Evolutionary conservation across 176 grass and related monocot species (phyloP), one percentile per base, ranked within the genome.

Genomic region (Eleusine indica): DNA sequence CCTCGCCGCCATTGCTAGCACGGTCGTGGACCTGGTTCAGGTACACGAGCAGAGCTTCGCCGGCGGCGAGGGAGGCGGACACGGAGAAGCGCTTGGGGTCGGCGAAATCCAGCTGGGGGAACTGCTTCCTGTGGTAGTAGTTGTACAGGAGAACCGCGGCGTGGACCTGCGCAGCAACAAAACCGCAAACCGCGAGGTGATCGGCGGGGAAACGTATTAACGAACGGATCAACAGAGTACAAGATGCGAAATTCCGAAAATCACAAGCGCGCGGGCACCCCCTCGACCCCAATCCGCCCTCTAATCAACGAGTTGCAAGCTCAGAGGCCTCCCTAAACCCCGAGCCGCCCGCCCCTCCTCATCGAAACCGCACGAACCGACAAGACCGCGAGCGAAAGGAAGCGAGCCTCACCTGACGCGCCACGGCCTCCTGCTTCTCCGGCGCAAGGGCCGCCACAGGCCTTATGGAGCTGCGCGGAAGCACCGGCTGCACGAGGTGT

Each of bases 61-160:
- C 70, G 74, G 42, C 63, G 54, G 22, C 35, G 82, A 90, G 60
- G 60, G 15, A 82, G 12, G 91, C 79, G 16, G 29, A 58, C 68
- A 29, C 53, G 77, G 71, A 86, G n/a, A 92, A 90, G 29, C 74
- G 74, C 32, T 80, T 74, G 37, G 75, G 41, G 63, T 61, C 60
- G 15, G 78, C 80, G 64, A 91, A 89, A 18, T 64, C 80, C 37
- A 92, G 82, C 15, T 86, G 58, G 3, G 77, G 92, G 42, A 74
- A 91, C 60, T 91, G 86, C 47, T 89, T 97, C 16, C 90, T 65
- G 51, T 97, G 86, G 81, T 92, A 94, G 78, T 92, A 97, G 30
- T 97, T 97, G 42, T 91, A 97, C 32, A 97, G 44, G 58, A 97
- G 49, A 21, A 87, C 88, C 66, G 88, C n/a, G n/a, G 86, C 70